phyloP scores from a whole-genome alignment of 1,284 basidiomycete species.

The Cryptococcus sp. region DNA sequence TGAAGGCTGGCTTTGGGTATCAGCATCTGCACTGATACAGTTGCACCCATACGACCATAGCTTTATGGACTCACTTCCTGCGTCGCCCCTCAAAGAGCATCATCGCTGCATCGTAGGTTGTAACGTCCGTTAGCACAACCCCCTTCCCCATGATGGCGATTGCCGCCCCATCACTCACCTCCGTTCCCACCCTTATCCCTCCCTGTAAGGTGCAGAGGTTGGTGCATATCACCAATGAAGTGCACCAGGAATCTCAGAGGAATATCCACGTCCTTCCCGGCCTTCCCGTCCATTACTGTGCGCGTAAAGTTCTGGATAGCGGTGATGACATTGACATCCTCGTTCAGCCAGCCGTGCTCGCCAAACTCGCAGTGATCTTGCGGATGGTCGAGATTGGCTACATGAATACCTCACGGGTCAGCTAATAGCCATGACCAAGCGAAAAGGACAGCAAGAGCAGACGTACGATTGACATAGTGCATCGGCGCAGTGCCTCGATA shows the following conservation, averaged over 20 bases:
- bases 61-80: slow-evolving; percentile 29
- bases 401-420: not conserved
- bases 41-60: too few relatives aligned
- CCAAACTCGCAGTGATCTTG: slow-evolving; percentile 72
- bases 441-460: not conserved
- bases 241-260: slow-evolving; percentile 87
- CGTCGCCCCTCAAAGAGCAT: slow-evolving; percentile 65
- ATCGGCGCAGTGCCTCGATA: slow-evolving; percentile 49
- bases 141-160: not conserved
- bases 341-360: slow-evolving; percentile 66
- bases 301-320: slow-evolving; percentile 69
- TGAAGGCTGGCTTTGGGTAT: slow-evolving; percentile 60
- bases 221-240: slow-evolving; percentile 85
- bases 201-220: slow-evolving; percentile 84
- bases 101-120: slow-evolving; percentile 50
- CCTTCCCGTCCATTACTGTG: slow-evolving; percentile 36
- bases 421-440: not conserved
- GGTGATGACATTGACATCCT: slow-evolving; percentile 67
- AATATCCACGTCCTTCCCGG: slow-evolving; percentile 47
- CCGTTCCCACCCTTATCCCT: slow-evolving; percentile 80
- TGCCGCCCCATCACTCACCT: slow-evolving; percentile 21
- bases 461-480: slow-evolving; percentile 54
- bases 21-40: not conserved
- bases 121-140: not conserved
- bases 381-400: slow-evolving; percentile 62